Conservation (phyloP, 257 asterid species). For the Eucommia ulmoides region DNA sequence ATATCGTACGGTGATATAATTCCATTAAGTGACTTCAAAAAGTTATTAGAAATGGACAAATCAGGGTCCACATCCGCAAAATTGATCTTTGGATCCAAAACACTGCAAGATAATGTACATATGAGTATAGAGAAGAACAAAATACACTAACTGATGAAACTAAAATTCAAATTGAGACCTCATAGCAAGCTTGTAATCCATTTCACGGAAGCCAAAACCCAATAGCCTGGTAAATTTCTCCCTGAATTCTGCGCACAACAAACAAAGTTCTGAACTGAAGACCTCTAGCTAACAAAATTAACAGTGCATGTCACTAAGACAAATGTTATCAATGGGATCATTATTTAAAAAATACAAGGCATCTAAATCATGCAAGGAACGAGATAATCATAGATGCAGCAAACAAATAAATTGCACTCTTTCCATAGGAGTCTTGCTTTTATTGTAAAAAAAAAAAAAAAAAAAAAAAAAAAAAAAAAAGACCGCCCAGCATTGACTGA, state of each 20-base stretch:
- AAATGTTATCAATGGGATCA: no score
- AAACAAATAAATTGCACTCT: no score
- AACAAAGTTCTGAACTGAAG: conserved; percentile 6
- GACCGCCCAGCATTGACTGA: no score
- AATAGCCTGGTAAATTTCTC: conserved; percentile 41
- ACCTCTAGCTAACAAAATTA: not conserved
- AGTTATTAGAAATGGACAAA: conserved; percentile 28
- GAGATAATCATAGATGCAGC: no score
- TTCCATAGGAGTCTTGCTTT: no score
- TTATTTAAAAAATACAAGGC: no score
- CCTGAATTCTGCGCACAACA: conserved; percentile 43
- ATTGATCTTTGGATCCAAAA: conserved; percentile 78
- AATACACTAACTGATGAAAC: conserved; percentile 8
- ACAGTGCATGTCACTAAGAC: no score
- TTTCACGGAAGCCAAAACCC: conserved; percentile 39
- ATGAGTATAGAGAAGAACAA: conserved; percentile 11
- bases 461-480: no score
- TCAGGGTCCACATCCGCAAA: conserved; percentile 37
- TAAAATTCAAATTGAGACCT: conserved; percentile 31
- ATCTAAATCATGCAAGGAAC: no score
- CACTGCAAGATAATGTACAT: conserved; percentile 37
- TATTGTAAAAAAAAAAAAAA: no score
- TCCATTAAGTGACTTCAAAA: conserved; percentile 31
- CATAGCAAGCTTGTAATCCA: conserved; percentile 98
- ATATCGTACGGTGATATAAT: conserved; percentile 40